These are phyloP conservation scores for Xylariaceae sp. DNA, from an alignment of 2,329 filamentous ascomycete genomes.

Conservation along the genomic window DNA sequence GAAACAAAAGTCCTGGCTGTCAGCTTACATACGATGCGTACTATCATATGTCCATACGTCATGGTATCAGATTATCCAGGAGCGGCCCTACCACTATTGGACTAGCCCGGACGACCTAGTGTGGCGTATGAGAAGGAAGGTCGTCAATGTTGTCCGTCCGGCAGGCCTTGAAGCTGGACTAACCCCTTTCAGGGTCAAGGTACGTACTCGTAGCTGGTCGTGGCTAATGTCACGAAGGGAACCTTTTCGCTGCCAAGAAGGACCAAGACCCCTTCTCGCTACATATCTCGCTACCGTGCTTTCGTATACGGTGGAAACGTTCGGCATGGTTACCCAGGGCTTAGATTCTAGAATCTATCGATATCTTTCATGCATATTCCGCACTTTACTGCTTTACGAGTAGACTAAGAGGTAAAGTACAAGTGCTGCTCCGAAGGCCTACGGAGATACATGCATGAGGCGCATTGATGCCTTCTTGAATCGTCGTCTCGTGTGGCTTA, in stretches of 20 bases:
- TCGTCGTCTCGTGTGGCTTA: too few relatives aligned
- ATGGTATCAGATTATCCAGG: background rate
- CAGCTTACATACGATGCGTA: too few relatives aligned
- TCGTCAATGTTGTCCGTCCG: background rate
- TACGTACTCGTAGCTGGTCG: too few relatives aligned
- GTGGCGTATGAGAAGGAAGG: background rate
- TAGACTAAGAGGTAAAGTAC: too few relatives aligned
- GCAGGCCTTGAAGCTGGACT: background rate
- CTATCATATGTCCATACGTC: background rate
- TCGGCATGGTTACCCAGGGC: background rate
- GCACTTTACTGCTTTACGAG: background rate
- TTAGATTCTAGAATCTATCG: background rate
- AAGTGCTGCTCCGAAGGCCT: too few relatives aligned
- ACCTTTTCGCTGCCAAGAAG: conserved; percentile 2
- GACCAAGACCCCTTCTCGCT: background rate
- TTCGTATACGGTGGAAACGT: background rate
- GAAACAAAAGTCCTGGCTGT: too few relatives aligned
- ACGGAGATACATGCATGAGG: too few relatives aligned
- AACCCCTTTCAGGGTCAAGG: background rate
- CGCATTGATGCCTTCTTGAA: too few relatives aligned
- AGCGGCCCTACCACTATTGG: background rate
- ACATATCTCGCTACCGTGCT: background rate
- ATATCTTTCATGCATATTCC: background rate
- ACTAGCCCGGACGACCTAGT: background rate
- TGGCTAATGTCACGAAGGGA: conserved; percentile 6